Evolutionary conservation across 139 green algal genomes (phyloP).

Genomic region (Chlorella sp.): DNA sequence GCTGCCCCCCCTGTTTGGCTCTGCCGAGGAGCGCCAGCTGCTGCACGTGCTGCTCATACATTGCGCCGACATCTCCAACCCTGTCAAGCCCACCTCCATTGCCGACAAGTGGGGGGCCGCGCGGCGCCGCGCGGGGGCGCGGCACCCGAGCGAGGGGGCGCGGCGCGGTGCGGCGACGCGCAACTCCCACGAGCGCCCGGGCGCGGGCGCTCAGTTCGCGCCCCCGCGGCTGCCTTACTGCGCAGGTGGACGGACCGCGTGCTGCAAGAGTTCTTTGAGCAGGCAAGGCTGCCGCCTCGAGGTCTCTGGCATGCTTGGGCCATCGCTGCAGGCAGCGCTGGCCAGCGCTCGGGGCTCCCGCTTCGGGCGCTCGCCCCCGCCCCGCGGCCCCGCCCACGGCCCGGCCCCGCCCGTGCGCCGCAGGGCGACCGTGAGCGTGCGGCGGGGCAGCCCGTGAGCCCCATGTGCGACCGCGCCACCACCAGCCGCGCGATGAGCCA

Average conservation of each 20-base stretch:
- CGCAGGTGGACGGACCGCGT: constrained; percentile 59
- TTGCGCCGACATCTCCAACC: constrained; percentile 70
- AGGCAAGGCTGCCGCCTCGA: not conserved
- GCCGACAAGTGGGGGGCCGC: constrained; percentile 43
- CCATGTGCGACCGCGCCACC: constrained; percentile 57
- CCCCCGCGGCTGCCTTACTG: too few relatives aligned
- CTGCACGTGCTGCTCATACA: constrained; percentile 66
- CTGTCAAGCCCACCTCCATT: constrained; percentile 48
- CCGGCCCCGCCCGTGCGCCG: not conserved
- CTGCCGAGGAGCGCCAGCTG: constrained; percentile 59
- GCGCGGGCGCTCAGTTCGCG: too few relatives aligned
- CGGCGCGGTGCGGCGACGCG: too few relatives aligned
- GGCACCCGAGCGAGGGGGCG: too few relatives aligned
- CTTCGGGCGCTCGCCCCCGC: too few relatives aligned
- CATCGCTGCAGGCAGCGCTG: too few relatives aligned
- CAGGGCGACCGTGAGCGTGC: constrained; percentile 64
- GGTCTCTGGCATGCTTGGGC: too few relatives aligned
- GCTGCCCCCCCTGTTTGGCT: constrained; percentile 38
- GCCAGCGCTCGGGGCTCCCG: too few relatives aligned
- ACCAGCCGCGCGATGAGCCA: constrained; percentile 47
- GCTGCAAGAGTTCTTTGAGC: constrained; percentile 66
- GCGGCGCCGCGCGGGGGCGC: too few relatives aligned
- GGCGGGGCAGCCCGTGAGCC: constrained; percentile 49
- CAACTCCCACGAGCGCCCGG: too few relatives aligned
- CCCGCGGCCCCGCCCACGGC: too few relatives aligned